Base-by-base conservation (phyloP, 2,329 filamentous ascomycete species). In the Fusarium sp. region DNA sequence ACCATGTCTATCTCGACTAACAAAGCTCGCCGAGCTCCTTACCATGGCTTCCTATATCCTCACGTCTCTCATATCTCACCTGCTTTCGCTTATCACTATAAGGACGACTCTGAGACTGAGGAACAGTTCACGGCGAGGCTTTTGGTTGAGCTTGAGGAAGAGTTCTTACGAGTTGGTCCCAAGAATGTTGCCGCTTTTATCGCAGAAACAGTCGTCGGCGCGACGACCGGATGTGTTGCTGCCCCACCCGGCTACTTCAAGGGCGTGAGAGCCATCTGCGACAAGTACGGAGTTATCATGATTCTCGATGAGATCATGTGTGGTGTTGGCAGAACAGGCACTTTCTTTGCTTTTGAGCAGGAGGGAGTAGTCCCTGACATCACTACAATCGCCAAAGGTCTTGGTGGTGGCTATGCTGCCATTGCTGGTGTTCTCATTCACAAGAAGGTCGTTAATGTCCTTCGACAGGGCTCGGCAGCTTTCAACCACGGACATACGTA, bases 241-340 rank as follows among this genome's bases (percentile, higher is more conserved):
- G 57, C 61, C 4, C 73, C 74, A 0, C 20, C 29, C 0, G 69
- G 71, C 0, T 75, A 75, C 8, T 69, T 75, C 25, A 65, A 66
- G 22, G 56, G 69, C 1, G 67, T 76, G 11, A 58, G 56, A 7
- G 41, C 65, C 1, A 84, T 90, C 59, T 90, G 88, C 74, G 81
- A 85, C 62, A 84, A 83, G 67, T 83, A 88, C 3, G 85, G 83
- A 5, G 89, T 90, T 84, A 81, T 90, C 5, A 75, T 90, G 11
- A 90, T 90, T 49, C 78, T 90, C 20, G 88, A 90, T 68, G 89
- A 90, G 75, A 88, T 89, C 0, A 88, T 90, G 78, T 90, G 88
- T 0, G 88, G 86, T 0, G 81, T 90, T 5, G 88, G 88, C 0
- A 82, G 89, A 2, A 86, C 84, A 0, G 88, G 88, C 0, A 78